Percentiles rank a stretch among this genome's conserved stretches.
phyloP scores from a whole-genome alignment of 2,329 filamentous ascomycete genomes.

The Diplodia intermedia region DNA sequence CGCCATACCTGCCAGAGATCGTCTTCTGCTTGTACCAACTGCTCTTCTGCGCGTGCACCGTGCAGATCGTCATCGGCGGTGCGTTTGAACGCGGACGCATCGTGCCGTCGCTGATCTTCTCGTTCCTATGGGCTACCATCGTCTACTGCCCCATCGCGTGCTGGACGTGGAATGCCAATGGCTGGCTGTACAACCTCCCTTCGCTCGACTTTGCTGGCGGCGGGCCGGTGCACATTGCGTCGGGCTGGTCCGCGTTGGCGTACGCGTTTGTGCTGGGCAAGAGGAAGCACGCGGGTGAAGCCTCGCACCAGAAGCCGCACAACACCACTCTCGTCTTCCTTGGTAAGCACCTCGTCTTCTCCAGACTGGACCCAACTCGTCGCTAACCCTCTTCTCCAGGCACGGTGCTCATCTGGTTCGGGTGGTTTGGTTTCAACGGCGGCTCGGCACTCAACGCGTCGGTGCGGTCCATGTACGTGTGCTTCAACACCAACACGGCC shows the following conservation, averaged over 20 bases:
- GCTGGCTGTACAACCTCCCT: constrained; percentile 68
- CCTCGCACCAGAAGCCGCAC: constrained; percentile 63
- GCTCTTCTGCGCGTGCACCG: constrained; percentile 67
- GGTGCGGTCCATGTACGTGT: constrained; percentile 61
- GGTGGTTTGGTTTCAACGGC: constrained; percentile 66
- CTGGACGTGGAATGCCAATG: constrained; percentile 72
- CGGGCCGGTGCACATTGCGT: constrained; percentile 69
- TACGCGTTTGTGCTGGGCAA: constrained; percentile 70
- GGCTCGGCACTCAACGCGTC: constrained; percentile 62
- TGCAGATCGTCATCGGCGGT: constrained; percentile 70
- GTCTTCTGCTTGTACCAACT: constrained; percentile 71
- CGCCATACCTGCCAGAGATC: constrained; percentile 65
- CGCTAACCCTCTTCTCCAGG: constrained; percentile 44
- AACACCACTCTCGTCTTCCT: constrained; percentile 69
- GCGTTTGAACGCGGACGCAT: constrained; percentile 70
- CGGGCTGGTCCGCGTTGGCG: constrained; percentile 67
- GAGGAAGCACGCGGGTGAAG: constrained; percentile 57
- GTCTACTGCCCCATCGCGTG: constrained; percentile 70
- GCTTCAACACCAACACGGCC: constrained; percentile 65
- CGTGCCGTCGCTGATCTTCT: constrained; percentile 68
- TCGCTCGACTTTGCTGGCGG: constrained; percentile 67
- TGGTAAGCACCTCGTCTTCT: not conserved
- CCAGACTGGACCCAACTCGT: too few relatives aligned
- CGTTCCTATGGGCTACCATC: constrained; percentile 68
- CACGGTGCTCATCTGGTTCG: constrained; percentile 71